These are phyloP conservation scores for Pichia sp. DNA, from an alignment of 1,139 yeast genomes.

Conservation along the genomic window DNA sequence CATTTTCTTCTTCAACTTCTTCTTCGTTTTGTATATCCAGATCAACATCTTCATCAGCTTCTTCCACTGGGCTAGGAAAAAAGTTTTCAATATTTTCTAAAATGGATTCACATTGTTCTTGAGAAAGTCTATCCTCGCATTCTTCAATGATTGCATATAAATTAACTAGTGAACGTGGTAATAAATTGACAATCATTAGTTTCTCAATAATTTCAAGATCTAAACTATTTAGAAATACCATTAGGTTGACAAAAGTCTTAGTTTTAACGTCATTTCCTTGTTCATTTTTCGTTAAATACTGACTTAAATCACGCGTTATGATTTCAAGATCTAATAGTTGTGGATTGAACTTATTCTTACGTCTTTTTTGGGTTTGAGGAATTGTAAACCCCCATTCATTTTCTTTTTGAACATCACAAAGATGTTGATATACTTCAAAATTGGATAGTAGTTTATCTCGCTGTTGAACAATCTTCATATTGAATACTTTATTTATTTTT, in stretches of 20 bases:
- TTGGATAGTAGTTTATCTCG: constrained; percentile 66
- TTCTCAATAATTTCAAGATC: constrained; percentile 77
- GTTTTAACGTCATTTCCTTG: constrained; percentile 20
- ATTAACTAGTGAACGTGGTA: constrained; percentile 76
- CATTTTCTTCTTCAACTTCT: constrained; percentile 9
- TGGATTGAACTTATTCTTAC: constrained; percentile 32
- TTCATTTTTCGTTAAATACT: constrained; percentile 31
- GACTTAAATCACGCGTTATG: constrained; percentile 54
- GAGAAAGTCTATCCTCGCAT: constrained; percentile 75
- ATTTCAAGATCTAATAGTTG: constrained; percentile 52
- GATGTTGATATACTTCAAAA: constrained; percentile 61
- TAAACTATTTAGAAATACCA: constrained; percentile 46
- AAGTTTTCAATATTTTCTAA: constrained; percentile 43
- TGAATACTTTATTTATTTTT: no score
- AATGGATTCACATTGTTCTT: constrained; percentile 53
- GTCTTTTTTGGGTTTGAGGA: constrained; percentile 24
- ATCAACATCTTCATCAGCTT: constrained; percentile 13
- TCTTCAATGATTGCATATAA: constrained; percentile 82
- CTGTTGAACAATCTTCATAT: constrained; percentile 35
- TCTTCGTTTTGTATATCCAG: constrained; percentile 10
- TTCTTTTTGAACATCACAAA: constrained; percentile 44
- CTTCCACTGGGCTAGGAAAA: constrained; percentile 36
- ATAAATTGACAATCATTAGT: constrained; percentile 71
- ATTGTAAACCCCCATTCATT: constrained; percentile 41
- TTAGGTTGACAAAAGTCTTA: constrained; percentile 47